phyloP scores from a whole-genome alignment of 2,329 filamentous ascomycete species.

The Trichophyton verrucosum region DNA sequence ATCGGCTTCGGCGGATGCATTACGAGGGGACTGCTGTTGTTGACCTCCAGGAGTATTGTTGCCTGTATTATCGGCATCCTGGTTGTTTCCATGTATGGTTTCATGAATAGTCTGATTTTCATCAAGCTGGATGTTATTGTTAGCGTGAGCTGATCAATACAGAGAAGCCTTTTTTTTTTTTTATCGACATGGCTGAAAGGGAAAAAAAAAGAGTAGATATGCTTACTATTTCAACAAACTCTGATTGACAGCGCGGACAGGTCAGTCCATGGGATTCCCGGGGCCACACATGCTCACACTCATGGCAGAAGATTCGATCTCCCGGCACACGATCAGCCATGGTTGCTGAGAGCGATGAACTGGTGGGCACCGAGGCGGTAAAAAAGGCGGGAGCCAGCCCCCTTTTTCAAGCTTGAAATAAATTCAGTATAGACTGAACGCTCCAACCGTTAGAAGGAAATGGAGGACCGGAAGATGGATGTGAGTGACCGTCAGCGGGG shows the following conservation, averaged over 20 bases:
- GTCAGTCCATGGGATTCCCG: constrained; percentile 53
- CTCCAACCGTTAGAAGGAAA: not conserved
- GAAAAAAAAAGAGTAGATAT: not conserved
- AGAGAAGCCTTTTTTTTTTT: no score
- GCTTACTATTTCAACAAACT: constrained; percentile 77
- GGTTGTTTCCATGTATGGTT: no score
- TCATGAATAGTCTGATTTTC: not conserved
- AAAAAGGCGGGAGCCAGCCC: not conserved
- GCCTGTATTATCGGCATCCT: no score
- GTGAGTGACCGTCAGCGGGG: not conserved
- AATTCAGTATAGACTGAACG: not conserved
- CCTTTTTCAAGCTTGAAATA: not conserved
- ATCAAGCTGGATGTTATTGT: not conserved
- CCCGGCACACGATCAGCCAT: constrained; percentile 3
- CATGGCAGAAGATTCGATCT: constrained; percentile 65
- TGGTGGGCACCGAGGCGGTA: not conserved
- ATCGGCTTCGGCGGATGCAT: not conserved
- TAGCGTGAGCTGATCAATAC: not conserved
- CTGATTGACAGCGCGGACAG: constrained; percentile 66
- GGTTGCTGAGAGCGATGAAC: not conserved
- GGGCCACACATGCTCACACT: constrained; percentile 71
- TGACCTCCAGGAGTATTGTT: not conserved
- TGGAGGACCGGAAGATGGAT: not conserved
- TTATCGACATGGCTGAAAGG: not conserved
- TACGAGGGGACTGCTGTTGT: not conserved